phyloP scores from a whole-genome alignment of 2,329 filamentous ascomycete genomes.

The Pseudocercospora fuligena region DNA sequence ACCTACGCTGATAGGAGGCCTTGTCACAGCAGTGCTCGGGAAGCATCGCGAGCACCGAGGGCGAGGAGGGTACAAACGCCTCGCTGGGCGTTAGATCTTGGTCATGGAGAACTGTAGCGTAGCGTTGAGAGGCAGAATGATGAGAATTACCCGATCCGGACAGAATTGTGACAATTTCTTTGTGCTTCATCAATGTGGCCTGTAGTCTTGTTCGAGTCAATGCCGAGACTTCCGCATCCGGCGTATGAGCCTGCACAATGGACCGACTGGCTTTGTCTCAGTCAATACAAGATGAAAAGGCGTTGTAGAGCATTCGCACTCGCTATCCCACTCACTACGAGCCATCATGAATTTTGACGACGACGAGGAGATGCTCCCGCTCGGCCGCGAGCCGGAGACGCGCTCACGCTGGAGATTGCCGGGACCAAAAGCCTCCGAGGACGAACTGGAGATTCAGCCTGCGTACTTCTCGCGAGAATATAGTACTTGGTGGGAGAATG shows the following conservation, averaged over 20 bases:
- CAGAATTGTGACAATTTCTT: neutral
- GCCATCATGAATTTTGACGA: neutral
- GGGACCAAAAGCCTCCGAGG: neutral
- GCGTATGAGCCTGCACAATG: neutral
- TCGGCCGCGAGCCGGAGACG: neutral
- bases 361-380: neutral
- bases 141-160: neutral
- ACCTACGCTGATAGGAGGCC: neutral
- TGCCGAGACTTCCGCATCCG: slow-evolving; percentile 2
- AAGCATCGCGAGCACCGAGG: neutral
- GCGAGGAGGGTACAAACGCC: slow-evolving; percentile 1
- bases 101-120: neutral
- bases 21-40: neutral
- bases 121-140: neutral
- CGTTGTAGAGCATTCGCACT: neutral
- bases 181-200: neutral
- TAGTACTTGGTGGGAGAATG: neutral
- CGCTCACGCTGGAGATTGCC: neutral
- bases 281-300: neutral
- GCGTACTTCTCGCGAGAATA: slow-evolving; percentile 2
- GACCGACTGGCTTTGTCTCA: neutral
- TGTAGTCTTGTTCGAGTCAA: neutral
- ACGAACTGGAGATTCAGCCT: neutral
- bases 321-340: neutral
- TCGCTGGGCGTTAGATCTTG: neutral